These are phyloP conservation scores for Penicillium soppii DNA, from an alignment of 495 filamentous ascomycete genomes.

Conservation along the genomic window DNA sequence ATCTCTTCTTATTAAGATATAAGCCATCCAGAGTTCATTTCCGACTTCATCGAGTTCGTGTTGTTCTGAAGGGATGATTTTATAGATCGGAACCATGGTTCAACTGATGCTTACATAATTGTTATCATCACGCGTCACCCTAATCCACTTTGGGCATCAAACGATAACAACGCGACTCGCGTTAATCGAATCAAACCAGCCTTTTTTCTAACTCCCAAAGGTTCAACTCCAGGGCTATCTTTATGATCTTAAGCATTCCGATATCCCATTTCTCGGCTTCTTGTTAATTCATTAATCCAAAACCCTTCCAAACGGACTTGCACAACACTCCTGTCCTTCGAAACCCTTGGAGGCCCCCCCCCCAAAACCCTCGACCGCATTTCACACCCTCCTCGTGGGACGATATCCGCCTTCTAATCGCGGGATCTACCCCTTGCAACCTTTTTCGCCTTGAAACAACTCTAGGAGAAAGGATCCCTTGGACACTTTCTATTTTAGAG, in stretches of 20 bases:
- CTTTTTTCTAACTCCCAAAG: conserved; percentile 5
- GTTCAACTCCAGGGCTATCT: no score
- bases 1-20: no score
- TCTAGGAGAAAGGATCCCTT: neutral
- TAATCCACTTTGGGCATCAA: conserved; percentile 22
- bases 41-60: no score
- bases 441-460: conserved; percentile 5
- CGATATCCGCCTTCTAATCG: conserved; percentile 13
- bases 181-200: conserved; percentile 18
- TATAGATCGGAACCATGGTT: neutral
- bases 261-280: neutral
- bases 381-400: conserved; percentile 19
- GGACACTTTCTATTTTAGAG: neutral
- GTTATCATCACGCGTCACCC: conserved; percentile 31
- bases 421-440: conserved; percentile 29
- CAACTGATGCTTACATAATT: conserved; percentile 25
- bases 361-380: conserved; percentile 6
- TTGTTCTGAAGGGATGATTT: no score
- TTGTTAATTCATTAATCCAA: no score
- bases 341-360: neutral
- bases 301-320: no score
- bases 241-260: conserved; percentile 3
- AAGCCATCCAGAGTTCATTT: no score
- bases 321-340: no score
- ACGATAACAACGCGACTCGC: conserved; percentile 35